Base-by-base conservation (phyloP, 768 basidiomycete genomes). In the Collybiopsis confluens region DNA sequence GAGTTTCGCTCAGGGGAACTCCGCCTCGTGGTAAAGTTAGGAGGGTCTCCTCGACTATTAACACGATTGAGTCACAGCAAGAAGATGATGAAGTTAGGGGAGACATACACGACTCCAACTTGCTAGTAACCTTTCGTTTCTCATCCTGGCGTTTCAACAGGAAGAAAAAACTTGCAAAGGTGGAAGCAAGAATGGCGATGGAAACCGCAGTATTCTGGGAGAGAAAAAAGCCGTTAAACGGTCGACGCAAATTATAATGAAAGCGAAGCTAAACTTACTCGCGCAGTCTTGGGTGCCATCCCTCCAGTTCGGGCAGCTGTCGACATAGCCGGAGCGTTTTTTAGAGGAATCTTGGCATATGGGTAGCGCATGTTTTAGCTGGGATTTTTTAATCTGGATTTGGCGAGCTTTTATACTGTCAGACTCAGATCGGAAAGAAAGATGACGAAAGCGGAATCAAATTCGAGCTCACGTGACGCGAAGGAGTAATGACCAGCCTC, bases 111-210 rank as follows among this genome's bases (percentile, higher is more conserved):
- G 26, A 27, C 4, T 41, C 26, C 18, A 52, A 6, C 0, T 41
- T 41, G 0, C 50, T 38, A 4, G 6, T 41, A 20, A 16, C 2
- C 20, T 13, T 27, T 42, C 50, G 23, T 3, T 28, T 40, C 2
- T 52, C 38, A 21, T 52, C 50, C 15, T 38, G 50, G 3, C 7
- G 6, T 4, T 52, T 41, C 50, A 52, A 13, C 3, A 35, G 27
- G 38, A 23, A 52, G 27, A 27, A 52, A 26, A 52, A 52, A 4
- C 50, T 38, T 5, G 38, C 37, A 28, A 52, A 52, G 6, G 38
- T 38, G 42, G 38, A 41, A 1, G 26, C 50, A 10, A 52, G 13
- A 11, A 43, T 18, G 6, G 27, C 50, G 6, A 52, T 52, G 2
- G 50, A 35, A 27, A 52, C 21, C 10, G 20, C 23, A 4, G 50